Percentiles rank a stretch among this genome's conserved stretches.
These are phyloP conservation scores for Trichoderma sp. DNA, from an alignment of 2,329 filamentous ascomycete species.

Conservation along the genomic window DNA sequence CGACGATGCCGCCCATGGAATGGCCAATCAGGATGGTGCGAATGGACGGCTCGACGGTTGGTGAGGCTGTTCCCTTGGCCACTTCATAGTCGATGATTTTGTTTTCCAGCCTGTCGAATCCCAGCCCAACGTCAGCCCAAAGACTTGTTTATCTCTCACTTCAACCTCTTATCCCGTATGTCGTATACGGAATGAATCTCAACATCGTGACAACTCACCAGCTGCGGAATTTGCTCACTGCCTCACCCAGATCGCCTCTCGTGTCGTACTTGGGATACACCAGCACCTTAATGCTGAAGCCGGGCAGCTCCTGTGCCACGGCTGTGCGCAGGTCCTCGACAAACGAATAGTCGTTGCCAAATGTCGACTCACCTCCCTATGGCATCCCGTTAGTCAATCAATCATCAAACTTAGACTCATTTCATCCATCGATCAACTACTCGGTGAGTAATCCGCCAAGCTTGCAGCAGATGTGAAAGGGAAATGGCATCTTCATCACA, in stretches of 20 bases:
- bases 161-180: no score
- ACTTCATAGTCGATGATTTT: conserved; percentile 96
- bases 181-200: background rate
- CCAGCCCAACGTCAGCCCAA: no score
- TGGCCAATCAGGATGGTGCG: conserved; percentile 82
- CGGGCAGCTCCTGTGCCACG: conserved; percentile 68
- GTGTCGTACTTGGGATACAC: conserved; percentile 85
- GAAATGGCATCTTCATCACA: background rate
- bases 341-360: conserved; percentile 67
- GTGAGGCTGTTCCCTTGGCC: conserved; percentile 74
- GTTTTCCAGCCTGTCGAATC: conserved; percentile 71
- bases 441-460: background rate
- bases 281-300: conserved; percentile 66
- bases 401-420: background rate
- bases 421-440: background rate
- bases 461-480: background rate
- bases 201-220: conserved; percentile 55
- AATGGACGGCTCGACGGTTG: conserved; percentile 84
- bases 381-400: background rate
- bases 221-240: conserved; percentile 73
- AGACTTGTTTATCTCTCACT: background rate
- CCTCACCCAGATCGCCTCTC: conserved; percentile 72
- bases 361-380: conserved; percentile 77
- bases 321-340: conserved; percentile 71
- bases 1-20: conserved; percentile 92